phyloP scores from a whole-genome alignment of 805 yeast species.

The Candida pini region DNA sequence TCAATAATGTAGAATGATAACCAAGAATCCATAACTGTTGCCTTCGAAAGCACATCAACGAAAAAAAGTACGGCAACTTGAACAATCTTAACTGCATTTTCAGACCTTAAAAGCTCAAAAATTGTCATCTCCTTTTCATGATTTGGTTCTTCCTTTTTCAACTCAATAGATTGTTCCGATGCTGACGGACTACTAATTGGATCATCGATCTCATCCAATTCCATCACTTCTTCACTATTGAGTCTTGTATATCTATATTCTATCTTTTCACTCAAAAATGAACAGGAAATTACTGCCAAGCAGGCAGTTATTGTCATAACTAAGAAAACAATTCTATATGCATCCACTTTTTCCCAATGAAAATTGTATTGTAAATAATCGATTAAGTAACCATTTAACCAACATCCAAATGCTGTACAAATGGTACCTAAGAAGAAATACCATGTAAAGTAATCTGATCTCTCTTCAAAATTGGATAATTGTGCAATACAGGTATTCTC shows the following conservation, averaged over 20 bases:
- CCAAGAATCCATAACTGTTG: constrained; percentile 42
- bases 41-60: constrained; percentile 39
- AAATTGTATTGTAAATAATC: constrained; percentile 13
- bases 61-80: constrained; percentile 35
- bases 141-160: constrained; percentile 1
- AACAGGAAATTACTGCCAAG: constrained; percentile 15
- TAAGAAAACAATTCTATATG: constrained; percentile 30
- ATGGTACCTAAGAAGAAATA: constrained; percentile 45
- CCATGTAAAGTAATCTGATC: constrained; percentile 57
- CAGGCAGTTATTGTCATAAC: constrained; percentile 22
- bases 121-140: not conserved
- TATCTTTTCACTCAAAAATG: constrained; percentile 8
- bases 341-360: constrained; percentile 18
- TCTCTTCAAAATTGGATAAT: constrained; percentile 32
- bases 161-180: constrained; percentile 24
- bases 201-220: not conserved
- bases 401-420: constrained; percentile 42
- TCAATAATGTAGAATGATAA: constrained; percentile 37
- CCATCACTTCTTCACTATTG: not conserved
- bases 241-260: constrained; percentile 4
- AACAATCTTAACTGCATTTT: constrained; percentile 14
- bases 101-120: constrained; percentile 6
- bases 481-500: constrained; percentile 51
- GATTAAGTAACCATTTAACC: constrained; percentile 33
- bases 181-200: constrained; percentile 12